Evolutionary conservation across 2,329 filamentous ascomycete species (phyloP), one percentile per base, ranked within the genome.

Genomic region (Lachnellula subtilissima): DNA sequence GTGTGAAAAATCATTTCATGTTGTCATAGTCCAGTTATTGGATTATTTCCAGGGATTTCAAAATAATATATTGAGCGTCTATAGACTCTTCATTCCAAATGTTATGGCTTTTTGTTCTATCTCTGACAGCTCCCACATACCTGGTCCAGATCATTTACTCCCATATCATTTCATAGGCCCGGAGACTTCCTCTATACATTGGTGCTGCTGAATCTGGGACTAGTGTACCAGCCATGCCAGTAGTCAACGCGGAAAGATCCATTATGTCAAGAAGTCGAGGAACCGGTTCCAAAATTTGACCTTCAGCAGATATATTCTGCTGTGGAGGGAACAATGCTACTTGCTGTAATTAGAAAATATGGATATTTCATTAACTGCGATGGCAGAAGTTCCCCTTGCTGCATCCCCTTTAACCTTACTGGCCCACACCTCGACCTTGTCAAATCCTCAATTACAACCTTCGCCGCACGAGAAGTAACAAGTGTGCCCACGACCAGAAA

Each of bases 221-320:
- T 32, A 40, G 50, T 50, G 5, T 56, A 56, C 45, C 50, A 56
- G 32, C 43, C 45, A n/a, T 56, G 54, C 49, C 53, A 56, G 50
- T 37, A 52, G 42, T 17, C 12, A 17, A 42, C 2, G 17, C 17
- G 39, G 39, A 42, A 42, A 17, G 5, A 15, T 19, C 4, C 15
- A 19, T 42, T 2, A 7, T 42, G 39, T 9, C 15, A 32, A 32
- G 28, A 12, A 11, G 12, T 4, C 28, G 28, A 32, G 28, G 28
- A 32, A 12, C 28, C 9, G 11, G 11, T 1, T 3, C 28, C 11
- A 9, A 4, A 32, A 2, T 32, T 42, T 11, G 12, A 42, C 39
- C 8, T 19, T 42, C 15, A 42, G 45, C 50, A 35, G 54, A 46
- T 9, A 25, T 35, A 2, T 36, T 45, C 14, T 56, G 15, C 15